Percentiles rank a stretch among this genome's conserved stretches.
These are phyloP conservation scores for Leptographium wingfieldii DNA, from an alignment of 2,329 filamentous ascomycete genomes.

Conservation along the genomic window DNA sequence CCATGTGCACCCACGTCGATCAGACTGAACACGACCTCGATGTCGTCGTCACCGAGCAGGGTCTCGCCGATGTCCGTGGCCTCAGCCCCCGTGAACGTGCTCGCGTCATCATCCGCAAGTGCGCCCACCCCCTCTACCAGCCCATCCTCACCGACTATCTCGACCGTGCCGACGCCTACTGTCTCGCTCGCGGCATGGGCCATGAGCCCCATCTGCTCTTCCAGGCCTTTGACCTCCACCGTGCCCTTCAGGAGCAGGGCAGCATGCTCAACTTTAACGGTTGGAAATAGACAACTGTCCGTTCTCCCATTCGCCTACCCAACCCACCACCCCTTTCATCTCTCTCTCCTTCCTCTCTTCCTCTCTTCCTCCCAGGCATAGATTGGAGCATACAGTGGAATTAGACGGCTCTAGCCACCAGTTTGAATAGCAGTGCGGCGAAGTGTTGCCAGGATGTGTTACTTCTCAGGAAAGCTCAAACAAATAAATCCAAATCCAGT, in stretches of 20 bases:
- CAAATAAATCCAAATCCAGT: neutral
- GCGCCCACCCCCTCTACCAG: slow-evolving; percentile 72
- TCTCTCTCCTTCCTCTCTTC: neutral
- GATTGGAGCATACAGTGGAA: neutral
- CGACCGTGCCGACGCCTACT: slow-evolving; percentile 76
- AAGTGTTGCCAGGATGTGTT: neutral
- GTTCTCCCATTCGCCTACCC: neutral
- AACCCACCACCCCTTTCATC: neutral
- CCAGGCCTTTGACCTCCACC: slow-evolving; percentile 83
- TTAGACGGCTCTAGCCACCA: neutral
- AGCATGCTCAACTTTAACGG: slow-evolving; percentile 58
- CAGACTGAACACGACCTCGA: slow-evolving; percentile 90
- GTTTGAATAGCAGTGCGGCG: neutral
- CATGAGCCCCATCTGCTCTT: slow-evolving; percentile 82
- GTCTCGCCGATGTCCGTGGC: slow-evolving; percentile 75
- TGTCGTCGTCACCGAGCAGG: slow-evolving; percentile 64
- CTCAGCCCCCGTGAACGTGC: slow-evolving; percentile 69
- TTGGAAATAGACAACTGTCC: neutral
- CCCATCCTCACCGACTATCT: slow-evolving; percentile 76
- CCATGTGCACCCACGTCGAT: slow-evolving; percentile 84
- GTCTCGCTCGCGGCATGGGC: slow-evolving; percentile 73
- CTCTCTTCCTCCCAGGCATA: neutral
- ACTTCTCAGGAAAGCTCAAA: neutral
- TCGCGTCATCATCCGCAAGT: slow-evolving; percentile 75
- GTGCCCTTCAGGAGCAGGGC: slow-evolving; percentile 66